Percentiles rank a stretch among this genome's conserved stretches.
phyloP scores from a whole-genome alignment of 2,329 filamentous ascomycete species.

The Epichloe amarillans region DNA sequence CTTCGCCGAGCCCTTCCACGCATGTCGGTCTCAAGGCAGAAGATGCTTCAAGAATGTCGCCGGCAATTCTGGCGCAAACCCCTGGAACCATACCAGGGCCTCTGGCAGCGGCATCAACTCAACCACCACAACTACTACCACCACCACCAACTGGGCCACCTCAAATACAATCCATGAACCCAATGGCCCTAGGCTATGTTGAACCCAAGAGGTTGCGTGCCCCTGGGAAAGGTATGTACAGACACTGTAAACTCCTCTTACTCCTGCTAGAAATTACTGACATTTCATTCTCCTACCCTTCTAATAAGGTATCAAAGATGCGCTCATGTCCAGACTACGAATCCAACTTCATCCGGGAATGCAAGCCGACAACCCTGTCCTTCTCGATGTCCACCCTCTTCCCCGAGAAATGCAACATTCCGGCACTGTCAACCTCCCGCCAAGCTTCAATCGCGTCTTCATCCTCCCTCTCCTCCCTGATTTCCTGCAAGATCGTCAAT shows the following conservation, averaged over 20 bases:
- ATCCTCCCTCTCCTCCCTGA: slow-evolving; percentile 53
- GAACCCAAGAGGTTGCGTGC: slow-evolving; percentile 25
- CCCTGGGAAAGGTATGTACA: slow-evolving; percentile 27
- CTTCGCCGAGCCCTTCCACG: slow-evolving; percentile 33
- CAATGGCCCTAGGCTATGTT: slow-evolving; percentile 18
- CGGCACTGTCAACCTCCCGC: slow-evolving; percentile 55
- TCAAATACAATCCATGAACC: slow-evolving; percentile 12
- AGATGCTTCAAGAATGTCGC: slow-evolving; percentile 16
- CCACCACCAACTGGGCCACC: slow-evolving; percentile 12
- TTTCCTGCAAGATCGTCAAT: slow-evolving; percentile 51
- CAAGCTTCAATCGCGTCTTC: slow-evolving; percentile 56
- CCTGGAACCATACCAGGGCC: slow-evolving; percentile 6
- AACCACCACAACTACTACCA: slow-evolving; percentile 7
- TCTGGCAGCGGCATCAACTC: slow-evolving; percentile 7
- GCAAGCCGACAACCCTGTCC: slow-evolving; percentile 45
- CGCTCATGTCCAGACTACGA: slow-evolving; percentile 53
- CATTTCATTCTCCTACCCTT: background rate
- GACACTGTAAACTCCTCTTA: no score
- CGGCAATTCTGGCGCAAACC: slow-evolving; percentile 12
- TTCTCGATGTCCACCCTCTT: slow-evolving; percentile 52
- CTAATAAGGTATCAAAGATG: slow-evolving; percentile 37
- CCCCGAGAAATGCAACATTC: slow-evolving; percentile 56
- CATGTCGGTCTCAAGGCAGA: slow-evolving; percentile 23
- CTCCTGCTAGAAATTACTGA: background rate
- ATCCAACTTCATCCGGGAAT: slow-evolving; percentile 56